phyloP scores from a whole-genome alignment of 164 flowering plant genomes.

The Kingdonia uniflora region DNA sequence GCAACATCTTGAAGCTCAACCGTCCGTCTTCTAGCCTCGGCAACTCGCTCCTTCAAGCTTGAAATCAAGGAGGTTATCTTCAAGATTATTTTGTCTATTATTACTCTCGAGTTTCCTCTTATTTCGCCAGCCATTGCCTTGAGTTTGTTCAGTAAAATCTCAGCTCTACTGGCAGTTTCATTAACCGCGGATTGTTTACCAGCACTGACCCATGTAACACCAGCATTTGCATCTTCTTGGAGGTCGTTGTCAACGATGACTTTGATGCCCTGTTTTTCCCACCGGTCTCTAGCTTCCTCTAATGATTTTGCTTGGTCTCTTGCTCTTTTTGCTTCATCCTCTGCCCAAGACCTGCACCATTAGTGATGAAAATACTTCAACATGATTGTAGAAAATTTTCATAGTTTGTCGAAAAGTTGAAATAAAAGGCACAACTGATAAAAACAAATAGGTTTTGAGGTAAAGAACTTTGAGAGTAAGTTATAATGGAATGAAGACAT shows the following conservation, averaged over 20 bases:
- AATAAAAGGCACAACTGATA: too few relatives aligned
- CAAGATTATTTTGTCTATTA: slow-evolving; percentile 44
- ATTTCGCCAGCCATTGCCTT: slow-evolving; percentile 49
- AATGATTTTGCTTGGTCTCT: slow-evolving; percentile 80
- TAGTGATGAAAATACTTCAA: not conserved
- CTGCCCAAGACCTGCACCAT: slow-evolving; percentile 83
- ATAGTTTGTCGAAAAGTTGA: too few relatives aligned
- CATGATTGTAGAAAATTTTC: too few relatives aligned
- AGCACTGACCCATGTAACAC: slow-evolving; percentile 58
- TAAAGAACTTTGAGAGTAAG: too few relatives aligned
- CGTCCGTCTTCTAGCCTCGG: slow-evolving; percentile 14
- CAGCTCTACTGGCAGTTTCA: slow-evolving; percentile 46
- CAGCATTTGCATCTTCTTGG: slow-evolving; percentile 51
- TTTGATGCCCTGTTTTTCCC: slow-evolving; percentile 83
- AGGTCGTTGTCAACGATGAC: slow-evolving; percentile 80
- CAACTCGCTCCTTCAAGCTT: slow-evolving; percentile 29
- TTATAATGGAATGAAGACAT: too few relatives aligned
- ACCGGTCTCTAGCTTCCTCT: slow-evolving; percentile 88
- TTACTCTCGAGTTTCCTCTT: slow-evolving; percentile 39
- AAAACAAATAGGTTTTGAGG: too few relatives aligned
- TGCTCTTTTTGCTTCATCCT: slow-evolving; percentile 90
- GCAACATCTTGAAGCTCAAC: slow-evolving; percentile 31
- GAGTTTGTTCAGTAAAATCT: slow-evolving; percentile 52
- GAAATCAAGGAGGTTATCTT: slow-evolving; percentile 38
- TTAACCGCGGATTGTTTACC: slow-evolving; percentile 34